phyloP scores from a whole-genome alignment of 352 stramenopile genomes.

The Halophytophthora polymorphica region DNA sequence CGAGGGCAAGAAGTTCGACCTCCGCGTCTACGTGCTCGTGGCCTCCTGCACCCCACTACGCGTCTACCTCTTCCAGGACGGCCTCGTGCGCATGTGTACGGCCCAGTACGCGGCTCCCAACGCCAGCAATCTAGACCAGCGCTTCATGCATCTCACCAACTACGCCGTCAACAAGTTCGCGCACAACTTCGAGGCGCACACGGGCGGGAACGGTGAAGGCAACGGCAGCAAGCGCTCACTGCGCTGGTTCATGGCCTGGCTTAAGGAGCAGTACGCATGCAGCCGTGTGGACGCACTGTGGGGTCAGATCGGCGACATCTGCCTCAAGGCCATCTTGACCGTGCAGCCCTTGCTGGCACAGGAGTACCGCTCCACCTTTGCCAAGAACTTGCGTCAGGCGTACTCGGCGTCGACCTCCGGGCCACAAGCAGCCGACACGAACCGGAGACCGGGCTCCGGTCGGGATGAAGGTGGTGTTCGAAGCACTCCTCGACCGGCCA shows the following conservation, averaged over 20 bases:
- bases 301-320: conserved; percentile 92
- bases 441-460: conserved; percentile 1
- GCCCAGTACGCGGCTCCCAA: conserved; percentile 86
- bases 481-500: conserved; percentile 17
- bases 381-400: conserved; percentile 70
- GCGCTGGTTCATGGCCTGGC: conserved; percentile 91
- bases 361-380: conserved; percentile 90
- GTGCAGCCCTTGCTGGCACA: conserved; percentile 91
- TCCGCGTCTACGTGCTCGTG: conserved; percentile 91
- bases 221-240: conserved; percentile 86
- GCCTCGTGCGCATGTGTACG: conserved; percentile 88
- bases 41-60: conserved; percentile 83
- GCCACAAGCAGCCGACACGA: conserved; percentile 6
- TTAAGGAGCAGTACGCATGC: conserved; percentile 62
- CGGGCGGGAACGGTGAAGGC: conserved; percentile 52
- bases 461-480: conserved; percentile 1
- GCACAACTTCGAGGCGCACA: conserved; percentile 86
- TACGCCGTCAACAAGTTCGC: conserved; percentile 91
- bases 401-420: conserved; percentile 34
- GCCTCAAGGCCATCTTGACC: conserved; percentile 91
- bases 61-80: conserved; percentile 91
- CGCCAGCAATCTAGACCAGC: conserved; percentile 77
- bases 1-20: conserved; percentile 91
- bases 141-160: conserved; percentile 93
- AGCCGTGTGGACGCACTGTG: conserved; percentile 80